Base-by-base conservation (phyloP, 371 early-diverging fungal species). In the Mucor ambiguus region DNA sequence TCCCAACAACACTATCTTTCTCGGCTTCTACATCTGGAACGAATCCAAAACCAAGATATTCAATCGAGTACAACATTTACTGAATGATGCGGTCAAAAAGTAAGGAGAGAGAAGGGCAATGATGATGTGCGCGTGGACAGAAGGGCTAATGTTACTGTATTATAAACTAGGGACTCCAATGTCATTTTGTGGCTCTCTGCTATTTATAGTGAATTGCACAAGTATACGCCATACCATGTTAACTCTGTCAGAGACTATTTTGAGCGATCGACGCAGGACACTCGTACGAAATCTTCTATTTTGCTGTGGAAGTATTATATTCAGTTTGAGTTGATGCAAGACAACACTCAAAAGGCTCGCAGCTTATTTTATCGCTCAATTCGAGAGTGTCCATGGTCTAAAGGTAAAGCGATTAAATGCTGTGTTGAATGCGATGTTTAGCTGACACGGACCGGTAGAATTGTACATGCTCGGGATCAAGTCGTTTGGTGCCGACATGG, bases 311-410 rank as follows among this genome's bases (percentile, higher is more conserved):
- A 78, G 55, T 72, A 81, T 2, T 86, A 84, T 63, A 85, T 90
- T 59, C 72, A 85, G 38, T 85, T 87, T 69, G 91, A 90, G 66
- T 56, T 80, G 8, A 64, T 70, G 22, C 66, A 80, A 55, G 72
- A 71, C 6, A 73, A 85, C 41, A 38, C 54, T 3, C 68, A 67
- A 9, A 72, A 67, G 64, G 87, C 87, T 24, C 85, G 83, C 43
- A 58, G 71, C 38, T 64, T 90, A 30, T 83, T 86, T 52, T 89
- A 84, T 69, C 77, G 87, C 8, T 83, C 89, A 9, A 64, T 90
- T 14, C 79, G 85, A 35, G 85, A 85, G 58, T 90, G 91, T 71
- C 91, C 91, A 14, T 90, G 91, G 91, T 82, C 85, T 33, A 90
- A 90, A 81, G 86, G 88, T 88, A 72, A 61, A 64, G 1, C 12